Conservation (phyloP, 257 asterid species). For the Solanum etuberosum region DNA sequence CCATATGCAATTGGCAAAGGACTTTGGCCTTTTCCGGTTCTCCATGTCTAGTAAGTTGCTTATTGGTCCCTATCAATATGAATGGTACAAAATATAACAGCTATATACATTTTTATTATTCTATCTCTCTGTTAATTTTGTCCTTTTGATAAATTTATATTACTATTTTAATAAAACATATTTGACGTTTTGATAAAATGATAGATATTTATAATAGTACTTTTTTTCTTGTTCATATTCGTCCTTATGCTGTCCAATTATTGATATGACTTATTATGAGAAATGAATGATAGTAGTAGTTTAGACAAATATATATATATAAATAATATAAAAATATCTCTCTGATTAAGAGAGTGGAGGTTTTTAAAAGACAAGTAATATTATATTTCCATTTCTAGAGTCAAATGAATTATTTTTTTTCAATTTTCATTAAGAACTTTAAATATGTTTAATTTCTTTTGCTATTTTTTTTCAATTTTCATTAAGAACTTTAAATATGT, state of each 20-base stretch:
- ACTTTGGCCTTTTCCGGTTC: neutral
- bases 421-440: neutral
- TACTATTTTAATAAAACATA: neutral
- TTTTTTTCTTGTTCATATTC: neutral
- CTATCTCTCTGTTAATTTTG: neutral
- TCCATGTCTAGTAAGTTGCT: neutral
- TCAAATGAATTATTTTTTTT: neutral
- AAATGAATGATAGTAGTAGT: neutral
- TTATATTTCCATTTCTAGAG: neutral
- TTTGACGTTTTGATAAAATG: neutral
- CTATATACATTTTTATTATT: neutral
- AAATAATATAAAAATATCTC: neutral
- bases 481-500: neutral
- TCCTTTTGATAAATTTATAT: neutral
- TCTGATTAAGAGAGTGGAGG: neutral
- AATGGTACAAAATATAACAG: neutral
- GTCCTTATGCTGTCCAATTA: neutral
- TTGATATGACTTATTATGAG: neutral
- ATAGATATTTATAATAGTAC: neutral
- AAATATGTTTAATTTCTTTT: too few relatives aligned
- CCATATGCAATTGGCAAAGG: neutral
- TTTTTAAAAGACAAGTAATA: neutral
- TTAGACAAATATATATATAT: neutral
- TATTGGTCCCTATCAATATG: neutral
- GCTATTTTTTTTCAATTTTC: neutral